phyloP scores from a whole-genome alignment of 2,329 filamentous ascomycete species.

The Talaromyces verruculosus region DNA sequence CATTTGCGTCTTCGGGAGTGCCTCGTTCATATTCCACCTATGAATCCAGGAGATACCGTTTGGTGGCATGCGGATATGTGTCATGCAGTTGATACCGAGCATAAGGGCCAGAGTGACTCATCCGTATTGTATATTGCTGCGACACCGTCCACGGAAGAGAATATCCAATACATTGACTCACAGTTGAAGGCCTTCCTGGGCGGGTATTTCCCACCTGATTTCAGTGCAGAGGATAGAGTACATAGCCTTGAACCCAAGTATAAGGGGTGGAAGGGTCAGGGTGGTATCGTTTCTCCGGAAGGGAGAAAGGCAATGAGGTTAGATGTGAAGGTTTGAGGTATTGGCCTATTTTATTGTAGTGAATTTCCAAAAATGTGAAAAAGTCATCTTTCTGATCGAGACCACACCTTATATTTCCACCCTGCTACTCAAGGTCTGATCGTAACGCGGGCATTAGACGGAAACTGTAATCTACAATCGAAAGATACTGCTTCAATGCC shows the following conservation, averaged over 20 bases:
- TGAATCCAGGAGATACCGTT: neutral
- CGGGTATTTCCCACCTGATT: neutral
- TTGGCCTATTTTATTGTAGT: neutral
- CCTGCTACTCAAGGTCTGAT: no score
- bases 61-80: neutral
- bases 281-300: neutral
- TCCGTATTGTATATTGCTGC: neutral
- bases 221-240: neutral
- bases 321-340: neutral
- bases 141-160: neutral
- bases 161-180: neutral
- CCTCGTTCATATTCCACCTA: neutral
- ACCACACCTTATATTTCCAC: no score
- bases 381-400: no score
- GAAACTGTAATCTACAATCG: neutral
- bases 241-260: neutral
- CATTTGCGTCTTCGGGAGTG: neutral
- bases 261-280: neutral
- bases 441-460: neutral
- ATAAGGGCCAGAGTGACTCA: neutral
- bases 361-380: no score
- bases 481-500: conserved; percentile 11
- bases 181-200: neutral
- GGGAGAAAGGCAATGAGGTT: neutral
- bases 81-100: neutral